Conservation (phyloP, 2,329 filamentous ascomycete genomes). For the Beauveria caledonica region DNA sequence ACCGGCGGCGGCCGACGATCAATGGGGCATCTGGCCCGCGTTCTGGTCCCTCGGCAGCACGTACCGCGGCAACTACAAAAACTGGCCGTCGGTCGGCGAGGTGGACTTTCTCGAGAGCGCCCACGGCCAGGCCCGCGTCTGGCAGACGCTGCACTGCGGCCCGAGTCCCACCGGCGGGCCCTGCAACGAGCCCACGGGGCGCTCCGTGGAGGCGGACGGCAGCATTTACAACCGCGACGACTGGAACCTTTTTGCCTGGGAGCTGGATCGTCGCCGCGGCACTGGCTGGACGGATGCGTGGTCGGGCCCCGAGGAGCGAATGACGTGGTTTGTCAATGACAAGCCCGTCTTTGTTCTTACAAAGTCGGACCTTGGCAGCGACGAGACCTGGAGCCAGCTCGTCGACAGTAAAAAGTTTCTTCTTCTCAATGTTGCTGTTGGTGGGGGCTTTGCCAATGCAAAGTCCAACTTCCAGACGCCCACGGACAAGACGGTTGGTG, state of each 20-base stretch:
- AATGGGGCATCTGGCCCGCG: slow-evolving; percentile 37
- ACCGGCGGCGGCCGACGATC: slow-evolving; percentile 15
- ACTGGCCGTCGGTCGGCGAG: slow-evolving; percentile 36
- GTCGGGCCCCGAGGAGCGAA: slow-evolving; percentile 21
- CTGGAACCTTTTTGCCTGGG: slow-evolving; percentile 26
- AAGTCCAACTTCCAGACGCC: slow-evolving; percentile 26
- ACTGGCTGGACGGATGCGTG: slow-evolving; percentile 1
- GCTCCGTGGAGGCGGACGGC: slow-evolving; percentile 16
- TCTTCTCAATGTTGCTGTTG: slow-evolving; percentile 32
- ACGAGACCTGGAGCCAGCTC: slow-evolving; percentile 23
- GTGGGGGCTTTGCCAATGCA: slow-evolving; percentile 29
- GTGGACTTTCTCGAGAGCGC: slow-evolving; percentile 37
- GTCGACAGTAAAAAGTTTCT: slow-evolving; percentile 26
- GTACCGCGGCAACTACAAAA: slow-evolving; percentile 29
- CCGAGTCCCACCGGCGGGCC: slow-evolving; percentile 26
- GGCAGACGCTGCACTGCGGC: slow-evolving; percentile 36
- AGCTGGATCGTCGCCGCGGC: slow-evolving; percentile 24
- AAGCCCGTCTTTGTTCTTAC: slow-evolving; percentile 19
- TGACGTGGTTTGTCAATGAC: slow-evolving; percentile 30
- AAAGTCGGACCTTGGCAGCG: slow-evolving; percentile 20
- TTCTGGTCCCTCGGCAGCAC: slow-evolving; percentile 36
- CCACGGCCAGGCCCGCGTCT: slow-evolving; percentile 28
- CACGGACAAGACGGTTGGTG: slow-evolving; percentile 24
- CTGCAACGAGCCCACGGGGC: slow-evolving; percentile 33
- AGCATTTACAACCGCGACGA: slow-evolving; percentile 19